A percentile compares a stretch with the other conserved stretches of the same genome.
Evolutionary conservation across 148 eudicot genomes (phyloP).

Genomic region (Rhododendron ovatum): DNA sequence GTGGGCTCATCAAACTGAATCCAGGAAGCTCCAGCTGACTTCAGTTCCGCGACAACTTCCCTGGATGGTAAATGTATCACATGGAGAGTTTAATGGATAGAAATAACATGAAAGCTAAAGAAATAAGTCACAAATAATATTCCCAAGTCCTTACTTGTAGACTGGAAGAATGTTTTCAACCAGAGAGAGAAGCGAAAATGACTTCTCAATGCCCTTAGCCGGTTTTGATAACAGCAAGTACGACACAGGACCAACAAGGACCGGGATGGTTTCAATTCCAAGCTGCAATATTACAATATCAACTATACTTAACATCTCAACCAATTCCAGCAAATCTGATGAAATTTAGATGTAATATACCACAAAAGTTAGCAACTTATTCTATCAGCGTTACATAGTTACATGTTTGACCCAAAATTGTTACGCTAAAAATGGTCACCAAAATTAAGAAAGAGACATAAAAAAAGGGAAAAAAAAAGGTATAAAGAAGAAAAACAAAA

Average conservation of each 20-base stretch:
- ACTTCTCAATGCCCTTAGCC: conserved; percentile 46
- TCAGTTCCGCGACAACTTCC: conserved; percentile 61
- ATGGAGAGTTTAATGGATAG: background rate
- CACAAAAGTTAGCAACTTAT: background rate
- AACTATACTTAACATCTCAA: background rate
- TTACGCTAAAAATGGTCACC: too few species aligned
- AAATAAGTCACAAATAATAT: background rate
- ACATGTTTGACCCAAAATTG: too few species aligned
- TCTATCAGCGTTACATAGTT: too few species aligned
- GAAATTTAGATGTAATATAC: too few species aligned
- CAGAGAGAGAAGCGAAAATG: conserved; percentile 54
- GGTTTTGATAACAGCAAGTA: conserved; percentile 57
- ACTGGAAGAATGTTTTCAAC: conserved; percentile 50
- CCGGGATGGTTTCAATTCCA: conserved; percentile 57
- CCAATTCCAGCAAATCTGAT: background rate
- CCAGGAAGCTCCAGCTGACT: conserved; percentile 67
- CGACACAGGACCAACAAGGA: conserved; percentile 64
- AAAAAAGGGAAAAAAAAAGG: too few species aligned
- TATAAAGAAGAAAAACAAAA: too few species aligned
- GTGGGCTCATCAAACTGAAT: conserved; percentile 70
- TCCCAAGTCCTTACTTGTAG: conserved; percentile 38
- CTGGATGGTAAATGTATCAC: conserved; percentile 21
- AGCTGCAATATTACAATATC: conserved; percentile 32
- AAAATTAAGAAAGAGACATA: too few species aligned
- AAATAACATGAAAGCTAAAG: background rate